Base-by-base conservation (phyloP, 2,329 filamentous ascomycete species). In the Cucurbitaria berberidis region DNA sequence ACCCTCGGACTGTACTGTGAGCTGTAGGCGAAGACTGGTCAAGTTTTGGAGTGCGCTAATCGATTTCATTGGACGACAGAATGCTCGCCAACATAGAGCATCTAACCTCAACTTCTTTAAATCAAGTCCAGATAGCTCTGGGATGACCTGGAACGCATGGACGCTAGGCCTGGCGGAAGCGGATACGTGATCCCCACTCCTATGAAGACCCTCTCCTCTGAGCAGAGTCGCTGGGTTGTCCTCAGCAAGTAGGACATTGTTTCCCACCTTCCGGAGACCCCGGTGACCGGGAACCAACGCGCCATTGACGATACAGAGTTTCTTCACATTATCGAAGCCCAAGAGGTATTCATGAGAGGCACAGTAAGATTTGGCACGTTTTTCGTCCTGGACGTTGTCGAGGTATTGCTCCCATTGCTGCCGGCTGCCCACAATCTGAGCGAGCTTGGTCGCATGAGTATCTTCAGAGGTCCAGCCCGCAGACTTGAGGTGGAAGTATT, bases 341-440 rank as follows among this genome's bases (percentile, higher is more conserved):
- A n/a, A 15, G 10, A 56, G 19, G 7, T 19, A 15, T 3, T 40
- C 11, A n/a, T 35, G 16, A 9, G 7, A 22, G 15, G 10, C 16
- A n/a, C 3, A 18, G 0, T 7, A 6, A 4, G 13, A 10, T 24
- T 38, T 34, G 13, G 38, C 24, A 10, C 13, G 16, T n/a, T 34
- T 41, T 29, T 61, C 55, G 7, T 64, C 62, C 4, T 45, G 21
- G 1, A 48, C 9, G 13, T 51, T 51, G 7, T 42, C 22, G 3
- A 55, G 8, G 34, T 59, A 60, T 13, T 38, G 45, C 26, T 51
- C 48, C 39, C 45, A 64, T 18, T 53, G 49, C 38, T 47, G 3
- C 16, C 27, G 55, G 18, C 40, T 32, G 10, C 26, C 16, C 16
- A 49, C 44, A 42, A 51, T 42, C 26, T 43, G 32, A 18, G 35